phyloP scores from a whole-genome alignment of 306 rosid genomes.

The Cucurbita argyrosperma region DNA sequence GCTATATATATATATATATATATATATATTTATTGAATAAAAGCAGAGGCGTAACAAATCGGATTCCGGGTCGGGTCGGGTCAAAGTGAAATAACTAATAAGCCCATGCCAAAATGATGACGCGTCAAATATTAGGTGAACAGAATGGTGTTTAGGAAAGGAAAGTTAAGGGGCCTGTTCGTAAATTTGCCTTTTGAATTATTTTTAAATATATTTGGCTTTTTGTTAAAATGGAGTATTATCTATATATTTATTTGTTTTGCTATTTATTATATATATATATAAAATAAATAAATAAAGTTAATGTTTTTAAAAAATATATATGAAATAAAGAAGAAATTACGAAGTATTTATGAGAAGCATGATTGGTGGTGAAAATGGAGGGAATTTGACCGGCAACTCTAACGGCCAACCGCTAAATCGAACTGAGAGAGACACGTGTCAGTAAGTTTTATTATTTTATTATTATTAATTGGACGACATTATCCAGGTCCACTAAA shows the following conservation, averaged over 20 bases:
- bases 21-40: neutral
- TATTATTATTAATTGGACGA: too few species aligned
- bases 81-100: neutral
- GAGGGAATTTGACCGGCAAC: too few species aligned
- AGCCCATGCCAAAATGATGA: neutral
- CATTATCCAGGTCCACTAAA: too few species aligned
- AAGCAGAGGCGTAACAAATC: neutral
- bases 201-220: neutral
- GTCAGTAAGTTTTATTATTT: neutral
- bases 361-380: too few species aligned
- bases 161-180: neutral
- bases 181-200: neutral
- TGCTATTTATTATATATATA: too few species aligned
- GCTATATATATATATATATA: neutral
- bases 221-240: neutral
- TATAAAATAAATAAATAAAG: too few species aligned
- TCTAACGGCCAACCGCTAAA: neutral
- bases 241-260: too few species aligned
- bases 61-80: neutral
- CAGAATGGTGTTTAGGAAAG: neutral
- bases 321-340: too few species aligned
- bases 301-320: too few species aligned
- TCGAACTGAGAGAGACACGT: neutral
- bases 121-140: too few species aligned
- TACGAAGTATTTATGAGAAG: neutral